phyloP scores from a whole-genome alignment of 176 grass and related monocot species.

The Ananas comosus region DNA sequence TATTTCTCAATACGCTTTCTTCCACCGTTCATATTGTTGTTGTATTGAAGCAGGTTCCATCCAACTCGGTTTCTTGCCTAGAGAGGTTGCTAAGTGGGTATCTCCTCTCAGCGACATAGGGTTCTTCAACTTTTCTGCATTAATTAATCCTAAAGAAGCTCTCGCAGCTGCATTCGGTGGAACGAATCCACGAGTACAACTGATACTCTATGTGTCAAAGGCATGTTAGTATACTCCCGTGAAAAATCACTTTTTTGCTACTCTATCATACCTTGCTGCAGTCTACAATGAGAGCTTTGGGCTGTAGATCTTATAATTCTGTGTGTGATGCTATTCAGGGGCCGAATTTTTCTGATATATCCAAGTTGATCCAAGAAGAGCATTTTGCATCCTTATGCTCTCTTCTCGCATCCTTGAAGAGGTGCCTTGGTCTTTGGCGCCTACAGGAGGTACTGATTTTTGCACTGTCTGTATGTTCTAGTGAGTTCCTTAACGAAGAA shows the following conservation, averaged over 20 bases:
- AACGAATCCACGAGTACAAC: slow-evolving; percentile 38
- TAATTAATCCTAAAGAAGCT: slow-evolving; percentile 74
- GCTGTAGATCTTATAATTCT: slow-evolving; percentile 19
- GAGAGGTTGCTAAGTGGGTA: slow-evolving; percentile 78
- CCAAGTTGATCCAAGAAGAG: slow-evolving; percentile 37
- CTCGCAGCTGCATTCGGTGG: slow-evolving; percentile 58
- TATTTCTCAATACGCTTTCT: neutral
- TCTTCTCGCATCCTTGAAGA: slow-evolving; percentile 54
- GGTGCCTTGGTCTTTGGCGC: slow-evolving; percentile 63
- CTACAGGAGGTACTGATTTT: slow-evolving; percentile 52
- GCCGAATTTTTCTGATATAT: slow-evolving; percentile 57
- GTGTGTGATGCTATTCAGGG: slow-evolving; percentile 44
- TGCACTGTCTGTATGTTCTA: neutral
- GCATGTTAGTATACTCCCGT: slow-evolving; percentile 30
- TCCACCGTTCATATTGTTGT: neutral
- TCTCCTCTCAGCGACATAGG: slow-evolving; percentile 69
- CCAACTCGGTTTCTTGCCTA: slow-evolving; percentile 89
- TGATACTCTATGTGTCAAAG: slow-evolving; percentile 59
- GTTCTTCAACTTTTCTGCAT: slow-evolving; percentile 81
- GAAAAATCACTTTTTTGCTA: neutral
- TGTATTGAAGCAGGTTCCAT: slow-evolving; percentile 43
- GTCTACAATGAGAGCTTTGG: no score
- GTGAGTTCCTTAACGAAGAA: no score
- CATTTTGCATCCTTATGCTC: slow-evolving; percentile 59
- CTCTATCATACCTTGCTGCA: neutral